A percentile compares a stretch with the other conserved stretches of the same genome.
Evolutionary conservation across 1,284 basidiomycete genomes (phyloP).

Genomic region (Trametes sp.): DNA sequence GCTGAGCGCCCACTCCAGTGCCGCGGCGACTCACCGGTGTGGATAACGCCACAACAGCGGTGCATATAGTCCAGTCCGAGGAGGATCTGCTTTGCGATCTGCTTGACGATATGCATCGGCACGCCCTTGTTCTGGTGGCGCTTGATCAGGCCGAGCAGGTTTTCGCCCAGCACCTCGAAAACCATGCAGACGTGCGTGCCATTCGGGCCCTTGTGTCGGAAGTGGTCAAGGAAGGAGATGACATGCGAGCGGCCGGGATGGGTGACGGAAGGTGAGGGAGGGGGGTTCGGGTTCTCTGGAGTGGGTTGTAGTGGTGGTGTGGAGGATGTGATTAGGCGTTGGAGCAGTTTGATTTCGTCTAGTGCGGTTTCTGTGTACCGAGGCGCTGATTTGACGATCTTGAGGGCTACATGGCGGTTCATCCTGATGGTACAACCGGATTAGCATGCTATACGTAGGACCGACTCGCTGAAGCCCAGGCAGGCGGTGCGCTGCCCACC

Average conservation of each 20-base stretch:
- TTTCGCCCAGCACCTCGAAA: slow-evolving; percentile 98
- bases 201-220: slow-evolving; percentile 95
- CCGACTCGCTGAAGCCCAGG: too few species aligned
- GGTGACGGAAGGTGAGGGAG: slow-evolving; percentile 69
- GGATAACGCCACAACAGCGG: slow-evolving; percentile 94
- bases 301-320: slow-evolving; percentile 67
- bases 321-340: slow-evolving; percentile 91
- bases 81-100: slow-evolving; percentile 97
- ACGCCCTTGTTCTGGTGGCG: slow-evolving; percentile 95
- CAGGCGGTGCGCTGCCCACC: too few species aligned
- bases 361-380: slow-evolving; percentile 98
- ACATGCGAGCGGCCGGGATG: slow-evolving; percentile 86
- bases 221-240: slow-evolving; percentile 97
- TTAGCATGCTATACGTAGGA: neutral
- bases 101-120: slow-evolving; percentile 92
- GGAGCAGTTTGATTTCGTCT: slow-evolving; percentile 98
- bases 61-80: slow-evolving; percentile 99
- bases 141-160: slow-evolving; percentile 97
- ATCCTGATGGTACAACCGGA: slow-evolving; percentile 58
- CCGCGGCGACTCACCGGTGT: slow-evolving; percentile 65
- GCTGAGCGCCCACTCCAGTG: slow-evolving; percentile 12
- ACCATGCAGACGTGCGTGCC: slow-evolving; percentile 99
- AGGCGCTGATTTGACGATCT: slow-evolving; percentile 97
- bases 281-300: slow-evolving; percentile 62
- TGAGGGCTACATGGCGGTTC: slow-evolving; percentile 96